These are phyloP conservation scores for Neodidymelliopsis sp. DNA, from an alignment of 2,329 filamentous ascomycete genomes.

Conservation along the genomic window DNA sequence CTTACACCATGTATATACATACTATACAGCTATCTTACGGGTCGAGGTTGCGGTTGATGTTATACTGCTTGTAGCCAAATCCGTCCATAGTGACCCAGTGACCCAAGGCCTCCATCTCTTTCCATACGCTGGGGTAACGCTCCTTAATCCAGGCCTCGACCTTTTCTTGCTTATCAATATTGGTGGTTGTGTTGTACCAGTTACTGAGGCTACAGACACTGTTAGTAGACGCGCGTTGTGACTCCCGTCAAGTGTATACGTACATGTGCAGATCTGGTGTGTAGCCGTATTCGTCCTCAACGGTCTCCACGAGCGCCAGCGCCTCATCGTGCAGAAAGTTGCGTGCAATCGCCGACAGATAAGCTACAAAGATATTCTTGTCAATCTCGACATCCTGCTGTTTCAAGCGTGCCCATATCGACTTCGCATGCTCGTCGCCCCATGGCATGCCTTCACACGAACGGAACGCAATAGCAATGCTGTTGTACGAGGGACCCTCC, in stretches of 20 bases:
- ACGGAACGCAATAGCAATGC: conserved; percentile 81
- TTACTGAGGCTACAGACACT: conserved; percentile 67
- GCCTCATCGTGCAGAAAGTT: conserved; percentile 75
- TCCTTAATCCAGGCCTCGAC: conserved; percentile 78
- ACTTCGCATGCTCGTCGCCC: conserved; percentile 55
- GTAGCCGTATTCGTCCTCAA: conserved; percentile 71
- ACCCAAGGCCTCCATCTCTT: conserved; percentile 65
- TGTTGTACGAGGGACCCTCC: conserved; percentile 87
- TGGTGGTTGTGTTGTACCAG: conserved; percentile 76
- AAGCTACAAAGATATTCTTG: conserved; percentile 75
- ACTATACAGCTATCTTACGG: conserved; percentile 29
- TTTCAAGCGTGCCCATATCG: conserved; percentile 75
- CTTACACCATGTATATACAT: neutral
- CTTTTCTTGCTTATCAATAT: conserved; percentile 68
- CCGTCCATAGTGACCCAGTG: conserved; percentile 45
- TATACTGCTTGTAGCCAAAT: conserved; percentile 46
- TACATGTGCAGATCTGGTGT: conserved; percentile 75
- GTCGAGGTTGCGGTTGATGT: conserved; percentile 44
- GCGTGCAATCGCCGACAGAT: conserved; percentile 77
- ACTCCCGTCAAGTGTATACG: conserved; percentile 49
- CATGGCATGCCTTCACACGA: conserved; percentile 70
- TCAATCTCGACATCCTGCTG: conserved; percentile 82
- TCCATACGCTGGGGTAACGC: conserved; percentile 74
- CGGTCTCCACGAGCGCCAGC: conserved; percentile 69
- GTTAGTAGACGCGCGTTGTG: conserved; percentile 19